Percentiles rank a stretch among this genome's conserved stretches.
phyloP scores from a whole-genome alignment of 2,329 filamentous ascomycete genomes.

The Claviceps capensis region DNA sequence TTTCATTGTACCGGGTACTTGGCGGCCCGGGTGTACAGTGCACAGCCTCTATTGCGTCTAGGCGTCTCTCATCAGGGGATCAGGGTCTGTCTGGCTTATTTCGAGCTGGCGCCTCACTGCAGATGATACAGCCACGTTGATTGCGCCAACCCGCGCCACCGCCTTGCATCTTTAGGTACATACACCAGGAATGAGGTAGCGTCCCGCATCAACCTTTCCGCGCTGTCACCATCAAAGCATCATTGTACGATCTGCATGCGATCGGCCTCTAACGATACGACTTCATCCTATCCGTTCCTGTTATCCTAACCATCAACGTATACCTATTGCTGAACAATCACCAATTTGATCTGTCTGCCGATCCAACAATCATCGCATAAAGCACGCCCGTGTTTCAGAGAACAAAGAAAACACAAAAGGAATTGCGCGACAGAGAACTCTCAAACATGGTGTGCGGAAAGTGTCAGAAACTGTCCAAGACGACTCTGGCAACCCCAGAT shows the following conservation, averaged over 20 bases:
- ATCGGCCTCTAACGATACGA: too few species aligned
- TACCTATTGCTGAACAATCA: too few species aligned
- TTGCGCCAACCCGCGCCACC: background rate
- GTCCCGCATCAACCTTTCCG: background rate
- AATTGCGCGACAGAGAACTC: background rate
- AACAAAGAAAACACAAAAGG: background rate
- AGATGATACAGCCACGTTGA: background rate
- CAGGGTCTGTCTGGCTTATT: too few species aligned
- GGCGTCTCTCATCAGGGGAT: too few species aligned
- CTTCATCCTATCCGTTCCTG: background rate
- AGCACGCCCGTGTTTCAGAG: too few species aligned
- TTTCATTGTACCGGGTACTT: too few species aligned
- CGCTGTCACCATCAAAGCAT: background rate
- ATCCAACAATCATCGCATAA: too few species aligned
- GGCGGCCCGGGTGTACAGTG: too few species aligned
- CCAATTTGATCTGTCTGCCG: too few species aligned
- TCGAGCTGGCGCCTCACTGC: too few species aligned
- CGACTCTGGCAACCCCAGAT: slow-evolving; percentile 44
- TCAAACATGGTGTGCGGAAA: slow-evolving; percentile 47
- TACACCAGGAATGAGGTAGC: background rate
- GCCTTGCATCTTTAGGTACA: too few species aligned
- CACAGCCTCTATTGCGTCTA: too few species aligned
- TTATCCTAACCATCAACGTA: background rate
- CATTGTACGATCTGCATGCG: background rate
- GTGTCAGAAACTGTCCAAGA: slow-evolving; percentile 49